Evolutionary conservation across 1,139 yeast species (phyloP).

Genomic region (Candida glucosophila): DNA sequence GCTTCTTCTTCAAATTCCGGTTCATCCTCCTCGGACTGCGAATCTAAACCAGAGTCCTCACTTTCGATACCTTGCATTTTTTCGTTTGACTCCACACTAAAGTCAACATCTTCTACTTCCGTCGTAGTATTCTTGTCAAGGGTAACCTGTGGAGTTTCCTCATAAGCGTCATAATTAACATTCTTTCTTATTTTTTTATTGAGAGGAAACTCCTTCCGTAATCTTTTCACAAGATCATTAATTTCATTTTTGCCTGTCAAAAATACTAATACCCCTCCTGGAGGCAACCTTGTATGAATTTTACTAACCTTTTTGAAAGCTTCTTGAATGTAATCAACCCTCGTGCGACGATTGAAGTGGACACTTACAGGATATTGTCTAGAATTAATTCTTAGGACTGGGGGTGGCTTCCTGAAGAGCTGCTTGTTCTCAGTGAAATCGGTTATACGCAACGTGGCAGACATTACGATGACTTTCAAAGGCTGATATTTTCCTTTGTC

Average conservation of each 20-base stretch:
- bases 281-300: slow-evolving; percentile 79
- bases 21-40: slow-evolving; percentile 27
- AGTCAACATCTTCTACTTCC: slow-evolving; percentile 86
- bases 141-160: slow-evolving; percentile 25
- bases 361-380: slow-evolving; percentile 92
- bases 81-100: slow-evolving; percentile 46
- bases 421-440: slow-evolving; percentile 80
- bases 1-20: slow-evolving; percentile 92
- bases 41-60: slow-evolving; percentile 22
- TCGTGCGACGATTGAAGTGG: slow-evolving; percentile 80
- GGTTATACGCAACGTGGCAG: slow-evolving; percentile 89
- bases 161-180: slow-evolving; percentile 9
- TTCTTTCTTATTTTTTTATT: slow-evolving; percentile 21
- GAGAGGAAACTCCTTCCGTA: slow-evolving; percentile 64
- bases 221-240: slow-evolving; percentile 58
- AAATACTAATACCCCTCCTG: slow-evolving; percentile 88
- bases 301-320: slow-evolving; percentile 80
- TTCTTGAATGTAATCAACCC: slow-evolving; percentile 74
- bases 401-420: slow-evolving; percentile 75
- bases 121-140: slow-evolving; percentile 57
- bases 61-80: slow-evolving; percentile 5
- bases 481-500: slow-evolving; percentile 47
- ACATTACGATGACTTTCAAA: slow-evolving; percentile 71
- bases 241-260: slow-evolving; percentile 95
- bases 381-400: slow-evolving; percentile 84